A percentile compares a stretch with the other conserved stretches of the same genome.
Evolutionary conservation across 257 asterid genomes (phyloP).

Genomic region (Solanum paucissectum): DNA sequence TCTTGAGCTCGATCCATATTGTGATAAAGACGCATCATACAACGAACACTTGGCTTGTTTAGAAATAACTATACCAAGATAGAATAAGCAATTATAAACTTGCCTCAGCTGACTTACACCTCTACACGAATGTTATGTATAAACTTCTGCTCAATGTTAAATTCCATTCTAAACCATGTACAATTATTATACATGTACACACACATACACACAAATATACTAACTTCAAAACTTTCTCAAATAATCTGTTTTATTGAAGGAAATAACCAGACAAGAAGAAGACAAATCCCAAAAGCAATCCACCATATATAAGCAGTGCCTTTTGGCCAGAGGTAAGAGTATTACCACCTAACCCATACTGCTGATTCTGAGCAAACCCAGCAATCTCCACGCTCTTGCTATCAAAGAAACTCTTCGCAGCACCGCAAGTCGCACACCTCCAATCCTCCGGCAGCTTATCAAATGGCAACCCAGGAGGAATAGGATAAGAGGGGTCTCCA

Average conservation of each 20-base stretch:
- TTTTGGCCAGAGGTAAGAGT: slow-evolving; percentile 88
- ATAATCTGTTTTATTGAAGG: slow-evolving; percentile 29
- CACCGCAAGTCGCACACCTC: slow-evolving; percentile 95
- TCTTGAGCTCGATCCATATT: neutral
- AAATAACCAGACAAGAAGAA: slow-evolving; percentile 90
- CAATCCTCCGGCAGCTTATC: slow-evolving; percentile 78
- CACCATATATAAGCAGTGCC: slow-evolving; percentile 76
- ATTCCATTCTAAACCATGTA: neutral
- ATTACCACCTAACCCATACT: slow-evolving; percentile 91
- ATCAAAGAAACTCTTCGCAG: slow-evolving; percentile 74
- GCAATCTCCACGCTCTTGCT: slow-evolving; percentile 90
- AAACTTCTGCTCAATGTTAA: neutral
- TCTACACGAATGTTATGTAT: neutral
- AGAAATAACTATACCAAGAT: neutral
- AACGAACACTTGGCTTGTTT: neutral
- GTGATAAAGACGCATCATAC: neutral
- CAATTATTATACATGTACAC: neutral
- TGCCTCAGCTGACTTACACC: neutral
- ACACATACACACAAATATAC: neutral
- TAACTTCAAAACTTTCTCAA: neutral
- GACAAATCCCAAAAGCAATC: slow-evolving; percentile 51
- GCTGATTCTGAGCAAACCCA: slow-evolving; percentile 92
- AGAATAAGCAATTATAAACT: neutral
- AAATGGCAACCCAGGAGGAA: slow-evolving; percentile 88
- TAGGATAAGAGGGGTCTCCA: slow-evolving; percentile 84